Conservation (phyloP, 805 yeast genomes). For the Kazachstania taianensis region DNA sequence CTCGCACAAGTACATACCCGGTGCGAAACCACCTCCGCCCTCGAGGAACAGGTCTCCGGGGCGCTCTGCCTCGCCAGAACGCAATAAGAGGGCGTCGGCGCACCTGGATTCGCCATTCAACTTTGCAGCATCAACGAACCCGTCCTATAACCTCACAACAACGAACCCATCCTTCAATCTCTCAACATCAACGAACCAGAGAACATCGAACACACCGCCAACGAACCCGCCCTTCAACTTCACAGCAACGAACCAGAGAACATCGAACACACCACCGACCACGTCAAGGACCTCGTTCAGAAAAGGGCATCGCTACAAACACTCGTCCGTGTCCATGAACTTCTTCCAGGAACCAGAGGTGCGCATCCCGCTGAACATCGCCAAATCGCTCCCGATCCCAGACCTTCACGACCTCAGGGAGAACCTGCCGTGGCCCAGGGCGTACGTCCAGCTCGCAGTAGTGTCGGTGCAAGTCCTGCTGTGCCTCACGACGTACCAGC, state of each 20-base stretch:
- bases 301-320: conserved; percentile 91
- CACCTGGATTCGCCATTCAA: conserved; percentile 23
- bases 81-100: conserved; percentile 15
- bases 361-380: conserved; percentile 66
- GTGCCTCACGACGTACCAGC: conserved; percentile 46
- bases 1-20: conserved; percentile 26
- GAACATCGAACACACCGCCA: conserved; percentile 12
- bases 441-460: conserved; percentile 44
- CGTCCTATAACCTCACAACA: conserved; percentile 11
- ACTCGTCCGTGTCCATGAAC: conserved; percentile 92
- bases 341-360: conserved; percentile 87
- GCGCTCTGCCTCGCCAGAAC: conserved; percentile 23
- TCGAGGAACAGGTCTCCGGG: conserved; percentile 22
- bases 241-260: too few relatives aligned
- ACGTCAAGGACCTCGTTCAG: conserved; percentile 55
- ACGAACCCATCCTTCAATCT: conserved; percentile 6
- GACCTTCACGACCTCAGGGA: conserved; percentile 46
- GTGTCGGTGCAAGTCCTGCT: conserved; percentile 45
- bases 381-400: conserved; percentile 44
- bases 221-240: conserved; percentile 8
- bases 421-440: conserved; percentile 51
- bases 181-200: too few relatives aligned
- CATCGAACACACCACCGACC: conserved; percentile 14
- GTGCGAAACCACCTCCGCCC: conserved; percentile 25
- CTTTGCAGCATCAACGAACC: too few relatives aligned